These are phyloP conservation scores for Phytophthora pistaciae DNA, from an alignment of 352 stramenopile species.

Conservation along the genomic window DNA sequence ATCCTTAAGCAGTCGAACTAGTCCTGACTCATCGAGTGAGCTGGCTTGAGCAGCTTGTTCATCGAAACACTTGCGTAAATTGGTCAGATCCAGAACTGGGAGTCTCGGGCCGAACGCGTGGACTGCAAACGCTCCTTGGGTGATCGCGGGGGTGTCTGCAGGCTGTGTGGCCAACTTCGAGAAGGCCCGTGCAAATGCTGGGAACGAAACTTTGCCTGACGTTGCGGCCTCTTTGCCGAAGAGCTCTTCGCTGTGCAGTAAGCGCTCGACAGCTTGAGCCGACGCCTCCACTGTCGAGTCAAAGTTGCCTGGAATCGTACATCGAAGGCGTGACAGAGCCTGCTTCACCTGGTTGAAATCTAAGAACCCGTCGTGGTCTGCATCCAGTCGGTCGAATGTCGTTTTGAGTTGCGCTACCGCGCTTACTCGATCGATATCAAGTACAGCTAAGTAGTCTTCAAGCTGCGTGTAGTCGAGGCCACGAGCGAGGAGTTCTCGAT, in stretches of 20 bases:
- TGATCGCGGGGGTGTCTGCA: constrained; percentile 22
- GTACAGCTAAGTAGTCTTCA: constrained; percentile 76
- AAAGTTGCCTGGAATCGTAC: constrained; percentile 14
- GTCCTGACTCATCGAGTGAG: constrained; percentile 48
- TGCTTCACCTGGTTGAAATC: constrained; percentile 60
- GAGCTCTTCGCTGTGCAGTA: constrained; percentile 43
- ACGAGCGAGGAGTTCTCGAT: constrained; percentile 65
- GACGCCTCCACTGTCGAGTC: constrained; percentile 21
- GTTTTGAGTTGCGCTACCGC: constrained; percentile 73
- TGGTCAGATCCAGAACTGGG: constrained; percentile 48
- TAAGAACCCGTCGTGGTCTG: constrained; percentile 64
- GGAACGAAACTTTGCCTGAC: constrained; percentile 53
- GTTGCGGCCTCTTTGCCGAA: constrained; percentile 30
- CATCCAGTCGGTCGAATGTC: constrained; percentile 75
- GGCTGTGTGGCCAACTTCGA: constrained; percentile 59
- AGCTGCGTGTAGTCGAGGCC: constrained; percentile 77
- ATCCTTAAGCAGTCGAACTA: constrained; percentile 40
- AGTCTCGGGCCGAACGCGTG: constrained; percentile 39
- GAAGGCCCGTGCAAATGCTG: constrained; percentile 66
- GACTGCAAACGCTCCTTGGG: constrained; percentile 32
- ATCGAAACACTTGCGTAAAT: constrained; percentile 55
- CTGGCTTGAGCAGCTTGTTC: constrained; percentile 28
- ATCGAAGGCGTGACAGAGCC: constrained; percentile 49
- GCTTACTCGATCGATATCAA: constrained; percentile 73
- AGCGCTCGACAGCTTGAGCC: constrained; percentile 41